Evolutionary conservation across 345 rosid species (phyloP), one percentile per base, ranked within the genome.

Genomic region (Acer yangbiense): DNA sequence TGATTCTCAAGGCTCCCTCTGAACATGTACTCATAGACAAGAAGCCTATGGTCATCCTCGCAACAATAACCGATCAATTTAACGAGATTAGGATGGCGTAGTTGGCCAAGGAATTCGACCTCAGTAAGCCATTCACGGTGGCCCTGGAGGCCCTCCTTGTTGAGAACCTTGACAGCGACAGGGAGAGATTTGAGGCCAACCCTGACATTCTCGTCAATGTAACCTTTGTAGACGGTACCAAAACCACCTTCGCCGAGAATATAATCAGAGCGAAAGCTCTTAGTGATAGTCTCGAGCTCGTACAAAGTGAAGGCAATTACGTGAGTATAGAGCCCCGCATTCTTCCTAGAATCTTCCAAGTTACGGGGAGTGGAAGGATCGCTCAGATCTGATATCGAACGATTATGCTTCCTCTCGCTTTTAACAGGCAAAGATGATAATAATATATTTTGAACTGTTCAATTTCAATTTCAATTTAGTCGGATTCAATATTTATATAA

Each of bases 1-100:
- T 92, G 97, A 82, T 96, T 93, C 86, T 94, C 99, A 66, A 96
- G 97, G 81, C 99, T 96, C 77, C 98, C 99, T 55, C 99, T 87
- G 71, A 91, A 87, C 98, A 96, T 93, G 80, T 93, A 96, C 88
- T 94, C 98, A 48, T 95, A 95, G 21, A 95, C 96, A 74, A 95
- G 97, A 57, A 95, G 78, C 65, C 97, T 82, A 78, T 96, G 98
- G 73, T 96, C 99, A n/a, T 89, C 64, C 27, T 60, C 64, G 12
- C 64, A 60, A 60, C 64, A 60, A 20, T 60, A 60, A 16, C 64
- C 64, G 8, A 60, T 60, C 64, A 60, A 60, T 20, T 60, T 60
- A 20, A 60, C 64, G 4, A 60, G 27, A 20, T 60, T 60, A n/a
- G 64, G 64, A 60, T 60, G 64, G 98, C 99, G 78, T 94, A 94